A percentile compares a stretch with the other conserved stretches of the same genome.
Conservation (phyloP, 495 filamentous ascomycete species). For the Penicillium salamii region DNA sequence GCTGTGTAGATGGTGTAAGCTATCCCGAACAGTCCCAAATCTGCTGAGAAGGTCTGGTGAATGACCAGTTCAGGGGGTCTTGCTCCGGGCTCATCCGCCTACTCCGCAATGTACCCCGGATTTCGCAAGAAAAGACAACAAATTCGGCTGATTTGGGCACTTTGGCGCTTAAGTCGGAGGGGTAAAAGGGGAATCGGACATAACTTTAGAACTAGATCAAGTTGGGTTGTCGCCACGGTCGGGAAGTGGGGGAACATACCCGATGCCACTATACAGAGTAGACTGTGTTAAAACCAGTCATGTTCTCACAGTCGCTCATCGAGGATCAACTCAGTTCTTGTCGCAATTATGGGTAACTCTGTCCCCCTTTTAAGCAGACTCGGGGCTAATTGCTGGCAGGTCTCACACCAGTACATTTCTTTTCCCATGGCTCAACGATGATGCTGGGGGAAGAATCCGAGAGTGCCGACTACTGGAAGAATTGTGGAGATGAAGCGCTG, state of each 20-base stretch:
- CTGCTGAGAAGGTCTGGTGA: neutral
- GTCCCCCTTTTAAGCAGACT: too few relatives aligned
- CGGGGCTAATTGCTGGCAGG: too few relatives aligned
- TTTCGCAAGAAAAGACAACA: neutral
- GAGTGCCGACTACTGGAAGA: constrained; percentile 59
- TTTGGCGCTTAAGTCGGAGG: neutral
- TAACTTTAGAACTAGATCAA: neutral
- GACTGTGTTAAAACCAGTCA: too few relatives aligned
- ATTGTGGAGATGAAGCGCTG: constrained; percentile 58
- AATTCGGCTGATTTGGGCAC: neutral
- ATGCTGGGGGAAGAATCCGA: constrained; percentile 60
- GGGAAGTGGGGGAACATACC: constrained; percentile 21
- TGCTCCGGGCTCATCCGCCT: neutral
- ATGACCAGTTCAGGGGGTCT: neutral
- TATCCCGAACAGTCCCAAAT: too few relatives aligned
- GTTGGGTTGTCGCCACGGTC: constrained; percentile 1
- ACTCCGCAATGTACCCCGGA: constrained; percentile 6
- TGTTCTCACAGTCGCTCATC: too few relatives aligned
- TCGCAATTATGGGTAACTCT: too few relatives aligned
- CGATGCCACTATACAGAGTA: too few relatives aligned
- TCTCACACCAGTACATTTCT: constrained; percentile 59
- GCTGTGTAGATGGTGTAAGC: too few relatives aligned
- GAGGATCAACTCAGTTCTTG: too few relatives aligned
- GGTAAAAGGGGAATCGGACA: neutral
- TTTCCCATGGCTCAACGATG: constrained; percentile 67